A percentile compares a stretch with the other conserved stretches of the same genome.
These are phyloP conservation scores for Xylariales sp. DNA, from an alignment of 2,329 filamentous ascomycete species.

Conservation along the genomic window DNA sequence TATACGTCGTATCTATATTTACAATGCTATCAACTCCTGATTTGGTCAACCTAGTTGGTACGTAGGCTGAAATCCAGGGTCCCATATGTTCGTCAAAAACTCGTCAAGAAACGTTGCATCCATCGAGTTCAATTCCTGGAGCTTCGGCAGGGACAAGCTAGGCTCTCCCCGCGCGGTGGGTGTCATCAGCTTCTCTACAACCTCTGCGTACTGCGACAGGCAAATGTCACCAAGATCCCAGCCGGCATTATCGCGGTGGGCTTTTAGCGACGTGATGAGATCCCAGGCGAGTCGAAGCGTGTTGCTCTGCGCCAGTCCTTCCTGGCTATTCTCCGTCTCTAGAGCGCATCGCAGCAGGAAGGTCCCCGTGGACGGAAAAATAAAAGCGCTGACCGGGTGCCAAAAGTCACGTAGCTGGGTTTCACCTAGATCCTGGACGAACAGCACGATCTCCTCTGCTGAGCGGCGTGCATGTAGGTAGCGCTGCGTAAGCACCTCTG, in stretches of 20 bases:
- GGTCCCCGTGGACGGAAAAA: conserved; percentile 43
- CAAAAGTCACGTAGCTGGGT: conserved; percentile 45
- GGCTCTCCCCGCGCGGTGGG: conserved; percentile 5
- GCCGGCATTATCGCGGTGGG: conserved; percentile 29
- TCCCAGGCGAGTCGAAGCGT: conserved; percentile 38
- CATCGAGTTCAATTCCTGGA: conserved; percentile 7
- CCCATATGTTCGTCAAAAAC: conserved; percentile 10
- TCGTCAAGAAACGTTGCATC: conserved; percentile 9
- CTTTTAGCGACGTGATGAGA: conserved; percentile 32
- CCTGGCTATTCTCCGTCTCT: conserved; percentile 32
- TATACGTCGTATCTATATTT: too few relatives aligned
- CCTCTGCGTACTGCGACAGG: conserved; percentile 39
- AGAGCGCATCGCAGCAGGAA: conserved; percentile 45
- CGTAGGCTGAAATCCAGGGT: too few relatives aligned
- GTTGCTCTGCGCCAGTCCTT: conserved; percentile 28
- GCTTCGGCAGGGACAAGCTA: neutral
- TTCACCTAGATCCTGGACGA: conserved; percentile 40
- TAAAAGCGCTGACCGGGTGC: conserved; percentile 42
- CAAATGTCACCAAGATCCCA: conserved; percentile 51
- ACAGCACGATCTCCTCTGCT: conserved; percentile 43
- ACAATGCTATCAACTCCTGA: too few relatives aligned
- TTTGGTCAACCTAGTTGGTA: too few relatives aligned
- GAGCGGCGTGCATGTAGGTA: conserved; percentile 38
- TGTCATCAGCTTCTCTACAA: conserved; percentile 38
- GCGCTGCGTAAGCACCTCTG: conserved; percentile 17